Percentiles rank a stretch among this genome's conserved stretches.
Evolutionary conservation across 1,139 yeast genomes (phyloP).

Genomic region (Pichiaceae sp.): DNA sequence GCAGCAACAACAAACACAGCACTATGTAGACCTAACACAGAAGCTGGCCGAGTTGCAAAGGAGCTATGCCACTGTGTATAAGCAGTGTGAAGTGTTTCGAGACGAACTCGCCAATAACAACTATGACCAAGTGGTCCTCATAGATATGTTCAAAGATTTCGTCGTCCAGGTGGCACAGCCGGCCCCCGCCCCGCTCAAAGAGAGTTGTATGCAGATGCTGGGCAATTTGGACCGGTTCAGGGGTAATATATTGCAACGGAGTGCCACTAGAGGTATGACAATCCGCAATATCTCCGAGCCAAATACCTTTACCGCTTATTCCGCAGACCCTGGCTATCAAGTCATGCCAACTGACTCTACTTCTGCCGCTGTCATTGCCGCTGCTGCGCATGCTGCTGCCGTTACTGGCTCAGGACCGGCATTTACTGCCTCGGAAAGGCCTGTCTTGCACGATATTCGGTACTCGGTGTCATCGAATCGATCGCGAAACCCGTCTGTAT

Average conservation of each 20-base stretch:
- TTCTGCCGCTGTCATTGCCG: conserved; percentile 1
- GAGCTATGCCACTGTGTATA: conserved; percentile 30
- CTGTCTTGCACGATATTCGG: conserved; percentile 21
- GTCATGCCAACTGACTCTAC: conserved; percentile 1
- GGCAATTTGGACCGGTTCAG: neutral
- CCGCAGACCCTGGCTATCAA: neutral
- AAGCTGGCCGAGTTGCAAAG: conserved; percentile 30
- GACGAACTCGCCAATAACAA: conserved; percentile 41
- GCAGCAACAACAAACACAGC: conserved; percentile 2
- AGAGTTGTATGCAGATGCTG: neutral
- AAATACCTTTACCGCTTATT: conserved; percentile 9
- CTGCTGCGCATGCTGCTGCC: conserved; percentile 4
- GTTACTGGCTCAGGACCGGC: neutral
- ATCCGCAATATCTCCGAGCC: conserved; percentile 15
- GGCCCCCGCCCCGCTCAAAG: neutral
- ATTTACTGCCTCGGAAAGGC: conserved; percentile 6
- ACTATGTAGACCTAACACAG: neutral
- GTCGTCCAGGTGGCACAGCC: conserved; percentile 9
- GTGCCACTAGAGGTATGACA: conserved; percentile 22
- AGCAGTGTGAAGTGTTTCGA: conserved; percentile 37
- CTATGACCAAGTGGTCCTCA: conserved; percentile 38
- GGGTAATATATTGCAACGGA: conserved; percentile 20
- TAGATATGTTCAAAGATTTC: conserved; percentile 37
- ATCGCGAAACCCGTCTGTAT: conserved; percentile 23
- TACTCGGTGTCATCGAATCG: conserved; percentile 20